These are phyloP conservation scores for Globisporangium middletonii DNA, from an alignment of 352 stramenopile species.

Conservation along the genomic window DNA sequence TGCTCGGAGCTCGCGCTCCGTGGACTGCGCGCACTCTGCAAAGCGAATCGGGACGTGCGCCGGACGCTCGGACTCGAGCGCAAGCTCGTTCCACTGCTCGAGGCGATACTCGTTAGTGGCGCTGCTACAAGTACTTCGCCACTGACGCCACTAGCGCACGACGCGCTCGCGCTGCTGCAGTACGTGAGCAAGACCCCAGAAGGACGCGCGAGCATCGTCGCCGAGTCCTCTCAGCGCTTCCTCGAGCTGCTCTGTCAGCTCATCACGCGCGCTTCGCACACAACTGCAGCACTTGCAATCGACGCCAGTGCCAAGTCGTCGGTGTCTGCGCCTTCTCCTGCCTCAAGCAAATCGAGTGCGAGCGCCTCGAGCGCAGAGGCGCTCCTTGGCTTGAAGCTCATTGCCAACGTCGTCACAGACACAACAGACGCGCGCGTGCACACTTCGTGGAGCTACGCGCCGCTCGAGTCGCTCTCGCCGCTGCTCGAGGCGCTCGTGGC, in stretches of 20 bases:
- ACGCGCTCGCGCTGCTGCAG: constrained; percentile 15
- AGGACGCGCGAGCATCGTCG: constrained; percentile 21
- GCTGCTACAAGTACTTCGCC: background rate
- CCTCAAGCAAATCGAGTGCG: background rate
- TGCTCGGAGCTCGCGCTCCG: constrained; percentile 20
- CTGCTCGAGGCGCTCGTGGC: constrained; percentile 24
- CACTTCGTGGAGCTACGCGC: constrained; percentile 22
- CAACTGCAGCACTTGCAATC: background rate
- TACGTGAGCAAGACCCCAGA: constrained; percentile 20
- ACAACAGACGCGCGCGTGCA: constrained; percentile 14
- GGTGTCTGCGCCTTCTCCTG: background rate
- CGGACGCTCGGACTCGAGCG: constrained; percentile 18
- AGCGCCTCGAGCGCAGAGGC: constrained; percentile 11
- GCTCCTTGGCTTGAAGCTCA: constrained; percentile 31
- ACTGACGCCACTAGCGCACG: background rate
- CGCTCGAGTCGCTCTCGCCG: constrained; percentile 19
- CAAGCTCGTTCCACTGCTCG: constrained; percentile 10
- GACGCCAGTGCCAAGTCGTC: background rate
- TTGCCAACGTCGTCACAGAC: constrained; percentile 42
- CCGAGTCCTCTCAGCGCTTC: constrained; percentile 12
- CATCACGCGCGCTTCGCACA: constrained; percentile 2
- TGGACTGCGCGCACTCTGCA: constrained; percentile 34
- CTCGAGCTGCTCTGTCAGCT: constrained; percentile 17
- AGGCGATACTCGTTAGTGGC: background rate
- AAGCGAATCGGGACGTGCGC: constrained; percentile 25